Base-by-base conservation (phyloP, 169 alveolate species). In the Plasmodium vivax region DNA sequence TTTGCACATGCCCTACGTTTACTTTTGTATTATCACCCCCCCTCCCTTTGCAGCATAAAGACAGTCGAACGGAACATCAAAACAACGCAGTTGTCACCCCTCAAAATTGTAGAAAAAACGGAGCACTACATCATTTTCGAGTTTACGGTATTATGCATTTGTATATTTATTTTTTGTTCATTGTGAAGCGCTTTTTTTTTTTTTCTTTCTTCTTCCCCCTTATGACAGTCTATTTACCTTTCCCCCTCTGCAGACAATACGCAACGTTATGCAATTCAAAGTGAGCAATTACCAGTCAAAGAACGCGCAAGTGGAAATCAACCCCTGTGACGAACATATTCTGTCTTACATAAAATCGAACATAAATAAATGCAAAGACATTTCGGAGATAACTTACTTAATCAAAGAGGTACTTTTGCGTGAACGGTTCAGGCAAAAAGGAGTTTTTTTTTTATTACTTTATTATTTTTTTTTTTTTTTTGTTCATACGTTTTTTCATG, bases 1-100 rank as follows among this genome's bases (percentile, higher is more conserved):
- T 84, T 16, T 56, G 56, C 30, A 47, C 51, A 74, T 45, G n/a
- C 32, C 58, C 34, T 30, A 4, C 82, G 3, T 77, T 8, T 77
- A 32, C 81, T 9, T 34, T 54, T 56, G 14, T 77, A 4, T 56
- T 38, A n/a, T 10, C n/a, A 47, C n/a, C 58, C 58, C 12, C 34
- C 43, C 34, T 80, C 47, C 83, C n/a, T 23, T 19, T 88, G 38
- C 72, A 88, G 94, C 83, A 88, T 88, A 88, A 88, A 88, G 51
- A 27, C 94, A 8, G 73, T 23, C 19, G 94, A 88, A 58, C 58
- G 94, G 47, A 88, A 88, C 34, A 88, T 88, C 82, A 88, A 88
- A 80, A 88, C 94, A 36, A 88, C 94, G 36, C 94, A 88, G 36
- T 88, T 88, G 74, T 77, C 94, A 19, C 94, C 94, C 32, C 54